Evolutionary conservation across 208 protist genomes (phyloP).

Genomic region (Trypanosoma platydactyli): DNA sequence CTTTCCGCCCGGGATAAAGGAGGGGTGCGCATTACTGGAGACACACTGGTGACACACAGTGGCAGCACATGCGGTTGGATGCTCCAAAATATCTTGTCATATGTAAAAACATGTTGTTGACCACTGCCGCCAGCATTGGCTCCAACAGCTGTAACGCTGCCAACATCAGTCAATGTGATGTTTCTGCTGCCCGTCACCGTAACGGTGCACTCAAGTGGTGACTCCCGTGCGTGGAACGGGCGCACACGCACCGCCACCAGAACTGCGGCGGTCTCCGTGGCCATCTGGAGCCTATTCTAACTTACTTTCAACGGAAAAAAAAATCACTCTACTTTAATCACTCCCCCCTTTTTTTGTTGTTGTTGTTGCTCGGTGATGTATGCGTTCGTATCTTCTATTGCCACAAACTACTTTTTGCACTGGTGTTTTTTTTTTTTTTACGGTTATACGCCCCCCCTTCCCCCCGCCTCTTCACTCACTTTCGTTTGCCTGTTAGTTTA

Average conservation of each 20-base stretch:
- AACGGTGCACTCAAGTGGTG: conserved; percentile 57
- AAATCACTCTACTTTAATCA: neutral
- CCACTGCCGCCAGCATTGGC: conserved; percentile 19
- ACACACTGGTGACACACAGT: conserved; percentile 24
- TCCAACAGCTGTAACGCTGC: neutral
- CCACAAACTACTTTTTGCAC: no score
- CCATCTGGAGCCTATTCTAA: conserved; percentile 34
- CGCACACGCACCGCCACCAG: conserved; percentile 79
- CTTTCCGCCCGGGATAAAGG: conserved; percentile 8
- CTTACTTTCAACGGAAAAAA: neutral
- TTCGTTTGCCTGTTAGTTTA: no score
- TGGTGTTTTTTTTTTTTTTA: no score
- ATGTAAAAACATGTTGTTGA: conserved; percentile 58
- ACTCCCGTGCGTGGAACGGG: conserved; percentile 60
- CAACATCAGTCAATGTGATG: conserved; percentile 58
- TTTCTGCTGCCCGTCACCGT: conserved; percentile 48
- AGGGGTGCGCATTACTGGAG: neutral
- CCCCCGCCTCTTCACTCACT: no score
- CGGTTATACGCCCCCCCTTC: no score
- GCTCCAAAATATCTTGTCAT: conserved; percentile 82
- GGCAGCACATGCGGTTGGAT: conserved; percentile 50
- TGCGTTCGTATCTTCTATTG: no score
- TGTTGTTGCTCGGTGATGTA: no score
- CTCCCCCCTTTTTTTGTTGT: conserved; percentile 5
- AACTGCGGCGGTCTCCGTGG: conserved; percentile 66